Evolutionary conservation across 108 stramenopile genomes (phyloP), one percentile per base, ranked within the genome.

Genomic region (Cylindrotheca closterium): DNA sequence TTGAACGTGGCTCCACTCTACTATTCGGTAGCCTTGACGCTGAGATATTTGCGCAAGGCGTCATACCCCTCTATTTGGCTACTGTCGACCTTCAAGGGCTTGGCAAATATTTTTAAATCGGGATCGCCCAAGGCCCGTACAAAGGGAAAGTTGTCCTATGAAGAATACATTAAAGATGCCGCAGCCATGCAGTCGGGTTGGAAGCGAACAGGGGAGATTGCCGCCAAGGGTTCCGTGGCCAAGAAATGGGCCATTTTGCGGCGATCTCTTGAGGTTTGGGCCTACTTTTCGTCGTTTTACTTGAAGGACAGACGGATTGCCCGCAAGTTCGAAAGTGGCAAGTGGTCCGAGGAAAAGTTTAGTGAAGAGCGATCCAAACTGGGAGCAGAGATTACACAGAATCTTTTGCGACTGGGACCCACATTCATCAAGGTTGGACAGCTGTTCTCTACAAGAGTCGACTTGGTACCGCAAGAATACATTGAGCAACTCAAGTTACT

Each of bases 401-500:
- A 90, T 58, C 71, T 97, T 51, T 73, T 98, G 30, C 89, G 85
- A 66, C 70, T 98, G 46, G 98, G 98, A 48, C 98, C 98, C 1
- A 96, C 94, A 3, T 96, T 97, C 65, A 91, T 91, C 72, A 91
- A 91, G 74, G 82, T 98, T 21, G 96, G 96, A 12, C 97, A 98
- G 84, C 75, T 98, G 4, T 82, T 98, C 45, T 94, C 92, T 3
- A 98, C 98, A 12, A 73, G 98, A 33, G 94, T 97, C 37, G 96
- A 98, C 67, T 86, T 98, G 58, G 90, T 98, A 19, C 92, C 95
- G 22, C 93, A 91, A 67, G 98, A 97, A 65, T 97, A 96, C 72
- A 95, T 97, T 58, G 92, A 96, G 54, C 79, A 95, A 73, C 79
- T 98, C 25, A 88, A 86, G 67, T 59, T 79, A 30, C 79, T 98